Evolutionary conservation across 148 eudicot genomes (phyloP), one percentile per base, ranked within the genome.

Genomic region (Camellia granthamiana): DNA sequence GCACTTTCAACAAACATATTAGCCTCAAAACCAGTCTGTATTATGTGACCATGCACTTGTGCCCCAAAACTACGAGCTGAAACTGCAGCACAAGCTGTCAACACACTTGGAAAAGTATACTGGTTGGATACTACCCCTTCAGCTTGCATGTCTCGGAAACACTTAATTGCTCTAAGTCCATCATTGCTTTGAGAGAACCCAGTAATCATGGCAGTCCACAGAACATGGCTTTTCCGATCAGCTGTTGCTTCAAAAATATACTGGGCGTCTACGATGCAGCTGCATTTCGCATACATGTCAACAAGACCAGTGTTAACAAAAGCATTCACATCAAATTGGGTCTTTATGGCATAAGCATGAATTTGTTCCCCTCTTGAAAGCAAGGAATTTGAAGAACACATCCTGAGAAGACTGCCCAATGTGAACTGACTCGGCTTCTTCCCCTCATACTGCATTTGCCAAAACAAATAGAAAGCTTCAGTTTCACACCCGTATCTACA

Each of bases 181-280:
- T 82, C 85, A 44, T 86, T 90, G 69, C 90, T 94, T 72, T 75
- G 77, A 43, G 98, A 89, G 80, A 90, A 94, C n/a, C 91, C 97
- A 19, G 91, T 87, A 64, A 94, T 84, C 90, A 94, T 88, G 19
- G 95, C 92, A 80, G 92, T 92, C 98, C 98, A 94, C 38, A 92
- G 75, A 77, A 90, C 91, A 80, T 88, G 91, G 63, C 78, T 92
- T 77, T 76, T 91, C 73, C 74, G 83, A 68, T 78, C 76, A 41
- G 78, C 4, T 81, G 86, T 89, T 51, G 71, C 63, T 19, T 75
- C 54, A 78, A 94, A 94, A 74, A 91, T 72, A 74, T 43, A 67
- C 76, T 92, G 88, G 12, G 98, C 93, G 82, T 89, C 91, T 13
- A 52, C 15, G 72, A 94, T 73, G 38, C 86, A 64, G 59, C 76